Evolutionary conservation across 2,329 filamentous ascomycete genomes (phyloP).

Genomic region (Sclerotinia spermophila): DNA sequence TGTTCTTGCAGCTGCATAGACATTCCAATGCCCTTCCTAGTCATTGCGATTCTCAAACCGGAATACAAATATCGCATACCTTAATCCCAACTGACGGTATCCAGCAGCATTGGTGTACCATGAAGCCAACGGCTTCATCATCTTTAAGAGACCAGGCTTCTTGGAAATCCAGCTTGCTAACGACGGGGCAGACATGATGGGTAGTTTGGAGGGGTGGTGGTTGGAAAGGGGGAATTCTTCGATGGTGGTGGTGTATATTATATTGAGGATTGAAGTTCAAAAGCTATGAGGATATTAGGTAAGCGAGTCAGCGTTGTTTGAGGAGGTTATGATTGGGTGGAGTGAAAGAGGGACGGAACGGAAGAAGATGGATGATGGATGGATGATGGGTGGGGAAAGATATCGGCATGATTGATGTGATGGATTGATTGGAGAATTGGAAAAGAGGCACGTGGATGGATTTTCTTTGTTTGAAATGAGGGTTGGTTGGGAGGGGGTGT

Average conservation of each 20-base stretch:
- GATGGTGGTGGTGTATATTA: slow-evolving; percentile 20
- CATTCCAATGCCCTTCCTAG: not conserved
- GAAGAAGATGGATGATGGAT: too few relatives aligned
- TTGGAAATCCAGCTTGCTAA: slow-evolving; percentile 74
- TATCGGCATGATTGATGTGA: not conserved
- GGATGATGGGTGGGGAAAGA: slow-evolving; percentile 5
- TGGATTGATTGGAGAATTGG: not conserved
- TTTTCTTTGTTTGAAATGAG: slow-evolving; percentile 6
- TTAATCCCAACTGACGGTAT: slow-evolving; percentile 89
- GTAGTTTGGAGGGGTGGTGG: not conserved
- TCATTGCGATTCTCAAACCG: not conserved
- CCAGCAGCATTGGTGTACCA: slow-evolving; percentile 90
- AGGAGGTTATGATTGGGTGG: not conserved
- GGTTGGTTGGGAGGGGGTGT: not conserved
- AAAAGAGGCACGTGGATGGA: not conserved
- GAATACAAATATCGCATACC: slow-evolving; percentile 51
- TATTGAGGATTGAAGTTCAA: slow-evolving; percentile 14
- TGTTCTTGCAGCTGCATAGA: not conserved
- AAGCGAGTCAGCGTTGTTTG: slow-evolving; percentile 11
- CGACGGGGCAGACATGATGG: slow-evolving; percentile 43
- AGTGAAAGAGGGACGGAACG: slow-evolving; percentile 4
- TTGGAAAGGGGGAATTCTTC: not conserved
- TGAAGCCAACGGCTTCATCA: slow-evolving; percentile 75
- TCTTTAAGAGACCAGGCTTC: slow-evolving; percentile 79
- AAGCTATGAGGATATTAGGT: slow-evolving; percentile 18